These are phyloP conservation scores for Lenwebbia sp. DNA, from an alignment of 345 rosid species.

Conservation along the genomic window DNA sequence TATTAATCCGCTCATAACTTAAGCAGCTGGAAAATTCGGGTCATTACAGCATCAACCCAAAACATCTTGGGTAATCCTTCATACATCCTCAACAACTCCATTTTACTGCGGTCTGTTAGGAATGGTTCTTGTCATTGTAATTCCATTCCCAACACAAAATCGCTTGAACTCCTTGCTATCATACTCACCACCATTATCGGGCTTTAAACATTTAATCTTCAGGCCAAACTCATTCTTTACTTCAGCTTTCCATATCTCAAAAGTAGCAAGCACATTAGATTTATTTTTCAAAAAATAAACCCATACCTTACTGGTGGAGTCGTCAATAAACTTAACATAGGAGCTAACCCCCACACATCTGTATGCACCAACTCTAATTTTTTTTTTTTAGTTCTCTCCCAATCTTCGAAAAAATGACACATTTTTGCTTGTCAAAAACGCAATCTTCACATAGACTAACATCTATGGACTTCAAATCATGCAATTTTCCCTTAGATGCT, in stretches of 20 bases:
- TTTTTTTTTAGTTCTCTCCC: too few relatives aligned
- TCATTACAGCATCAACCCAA: background rate
- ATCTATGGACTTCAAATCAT: too few relatives aligned
- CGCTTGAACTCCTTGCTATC: background rate
- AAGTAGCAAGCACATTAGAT: rapidly evolving
- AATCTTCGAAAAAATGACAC: too few relatives aligned
- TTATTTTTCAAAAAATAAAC: background rate
- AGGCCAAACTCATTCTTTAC: rapidly evolving
- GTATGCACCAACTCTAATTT: too few relatives aligned
- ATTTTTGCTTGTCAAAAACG: too few relatives aligned
- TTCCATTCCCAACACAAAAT: rapidly evolving
- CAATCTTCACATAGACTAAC: too few relatives aligned
- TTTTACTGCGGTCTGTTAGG: background rate
- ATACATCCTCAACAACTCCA: background rate
- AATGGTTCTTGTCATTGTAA: background rate
- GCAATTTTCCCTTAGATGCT: too few relatives aligned
- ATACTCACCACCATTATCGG: background rate
- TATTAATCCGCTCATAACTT: too few relatives aligned
- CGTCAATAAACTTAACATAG: too few relatives aligned
- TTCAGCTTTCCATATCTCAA: background rate
- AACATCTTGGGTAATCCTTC: background rate
- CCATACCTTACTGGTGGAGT: too few relatives aligned
- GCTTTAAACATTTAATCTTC: background rate
- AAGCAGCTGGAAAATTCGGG: too few relatives aligned
- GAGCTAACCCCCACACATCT: too few relatives aligned